Evolutionary conservation across 495 filamentous ascomycete genomes (phyloP).

Genomic region (Cercophora scortea): DNA sequence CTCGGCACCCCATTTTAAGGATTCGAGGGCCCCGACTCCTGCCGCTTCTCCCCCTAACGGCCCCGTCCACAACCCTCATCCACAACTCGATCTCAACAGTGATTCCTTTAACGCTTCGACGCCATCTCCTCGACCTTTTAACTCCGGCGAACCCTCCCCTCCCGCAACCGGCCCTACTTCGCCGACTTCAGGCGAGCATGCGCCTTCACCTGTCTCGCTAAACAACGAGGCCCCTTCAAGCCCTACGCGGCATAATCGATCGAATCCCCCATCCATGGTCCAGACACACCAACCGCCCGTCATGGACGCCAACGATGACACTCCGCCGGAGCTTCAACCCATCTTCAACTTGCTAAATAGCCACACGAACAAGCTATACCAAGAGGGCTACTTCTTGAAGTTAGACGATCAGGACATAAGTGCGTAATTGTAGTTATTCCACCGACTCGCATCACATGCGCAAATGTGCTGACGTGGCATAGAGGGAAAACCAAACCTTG

Average conservation of each 20-base stretch:
- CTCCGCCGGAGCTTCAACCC: constrained; percentile 83
- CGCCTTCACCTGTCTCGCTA: constrained; percentile 16
- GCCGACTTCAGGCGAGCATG: constrained; percentile 25
- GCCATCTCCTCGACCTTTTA: constrained; percentile 4
- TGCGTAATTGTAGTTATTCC: constrained; percentile 36
- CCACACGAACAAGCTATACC: constrained; percentile 92
- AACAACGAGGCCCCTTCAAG: constrained; percentile 14
- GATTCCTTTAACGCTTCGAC: constrained; percentile 6
- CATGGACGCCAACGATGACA: constrained; percentile 78
- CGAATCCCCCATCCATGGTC: constrained; percentile 48
- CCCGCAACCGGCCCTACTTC: constrained; percentile 23
- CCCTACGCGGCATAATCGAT: constrained; percentile 17
- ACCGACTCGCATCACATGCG: neutral
- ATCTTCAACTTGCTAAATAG: constrained; percentile 93
- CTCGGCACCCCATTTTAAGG: constrained; percentile 34
- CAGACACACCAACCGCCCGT: constrained; percentile 83
- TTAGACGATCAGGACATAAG: constrained; percentile 85
- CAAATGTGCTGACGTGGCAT: constrained; percentile 16
- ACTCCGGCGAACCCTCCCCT: constrained; percentile 15
- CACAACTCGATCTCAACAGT: constrained; percentile 24
- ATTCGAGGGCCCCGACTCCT: constrained; percentile 29
- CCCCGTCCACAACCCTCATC: constrained; percentile 1
- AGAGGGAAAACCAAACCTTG: constrained; percentile 81
- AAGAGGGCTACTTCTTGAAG: constrained; percentile 96
- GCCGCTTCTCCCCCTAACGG: constrained; percentile 25